Conservation (phyloP, 805 yeast species). For the Kazachstania martiniae region DNA sequence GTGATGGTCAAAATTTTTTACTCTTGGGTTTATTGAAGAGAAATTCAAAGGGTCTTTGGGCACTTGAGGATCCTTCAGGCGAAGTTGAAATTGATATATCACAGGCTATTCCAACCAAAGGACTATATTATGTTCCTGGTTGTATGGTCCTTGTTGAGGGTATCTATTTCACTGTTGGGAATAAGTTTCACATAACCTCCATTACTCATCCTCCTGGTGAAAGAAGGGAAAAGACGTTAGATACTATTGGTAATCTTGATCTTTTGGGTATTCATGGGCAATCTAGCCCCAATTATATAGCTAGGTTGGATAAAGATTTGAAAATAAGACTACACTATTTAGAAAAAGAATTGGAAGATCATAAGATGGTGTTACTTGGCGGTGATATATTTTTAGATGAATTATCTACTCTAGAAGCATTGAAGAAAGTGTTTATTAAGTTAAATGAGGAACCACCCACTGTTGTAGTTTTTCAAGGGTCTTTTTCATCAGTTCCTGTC, state of each 20-base stretch:
- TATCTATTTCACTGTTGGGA: constrained; percentile 56
- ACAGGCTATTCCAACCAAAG: constrained; percentile 51
- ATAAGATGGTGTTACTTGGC: constrained; percentile 62
- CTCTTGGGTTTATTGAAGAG: constrained; percentile 66
- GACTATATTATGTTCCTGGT: constrained; percentile 62
- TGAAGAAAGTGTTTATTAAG: constrained; percentile 48
- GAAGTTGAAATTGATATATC: constrained; percentile 54
- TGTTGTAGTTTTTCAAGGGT: constrained; percentile 71
- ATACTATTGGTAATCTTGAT: constrained; percentile 71
- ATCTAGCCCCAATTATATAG: constrained; percentile 26
- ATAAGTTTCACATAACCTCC: constrained; percentile 60
- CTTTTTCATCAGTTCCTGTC: constrained; percentile 61
- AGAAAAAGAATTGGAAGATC: constrained; percentile 47
- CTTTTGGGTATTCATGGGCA: constrained; percentile 39
- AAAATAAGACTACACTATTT: constrained; percentile 41
- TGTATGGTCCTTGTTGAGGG: constrained; percentile 79
- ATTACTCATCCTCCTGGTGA: constrained; percentile 88
- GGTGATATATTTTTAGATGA: constrained; percentile 62
- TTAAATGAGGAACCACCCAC: constrained; percentile 52
- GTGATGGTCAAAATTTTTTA: constrained; percentile 66
- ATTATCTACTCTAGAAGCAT: constrained; percentile 44
- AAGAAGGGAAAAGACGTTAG: constrained; percentile 50
- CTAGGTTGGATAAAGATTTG: constrained; percentile 53
- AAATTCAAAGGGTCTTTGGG: constrained; percentile 56
- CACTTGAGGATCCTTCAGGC: constrained; percentile 75